Conservation (phyloP, 2,329 filamentous ascomycete genomes). For the Trichophyton rubrum region DNA sequence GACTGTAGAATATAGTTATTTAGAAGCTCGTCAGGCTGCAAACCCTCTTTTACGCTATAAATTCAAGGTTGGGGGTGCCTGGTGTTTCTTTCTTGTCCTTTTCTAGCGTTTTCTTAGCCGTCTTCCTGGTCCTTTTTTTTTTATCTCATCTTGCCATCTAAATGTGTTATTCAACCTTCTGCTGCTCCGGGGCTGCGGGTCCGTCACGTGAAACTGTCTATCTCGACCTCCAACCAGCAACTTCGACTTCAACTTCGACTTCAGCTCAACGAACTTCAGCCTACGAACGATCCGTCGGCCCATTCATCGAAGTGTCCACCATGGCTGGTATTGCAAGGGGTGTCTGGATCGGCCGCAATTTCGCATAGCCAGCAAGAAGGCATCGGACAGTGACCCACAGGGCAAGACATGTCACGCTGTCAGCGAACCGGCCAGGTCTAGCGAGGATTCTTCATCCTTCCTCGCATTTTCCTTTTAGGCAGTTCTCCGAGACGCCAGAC, state of each 20-base stretch:
- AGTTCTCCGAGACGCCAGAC: background rate
- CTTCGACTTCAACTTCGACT: background rate
- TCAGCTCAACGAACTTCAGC: background rate
- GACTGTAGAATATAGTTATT: background rate
- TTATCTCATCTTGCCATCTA: background rate
- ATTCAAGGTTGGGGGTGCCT: background rate
- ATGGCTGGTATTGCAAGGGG: background rate
- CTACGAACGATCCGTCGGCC: background rate
- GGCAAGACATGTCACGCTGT: background rate
- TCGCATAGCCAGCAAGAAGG: background rate
- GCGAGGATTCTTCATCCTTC: conserved; percentile 2
- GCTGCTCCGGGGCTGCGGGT: background rate
- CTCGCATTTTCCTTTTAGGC: conserved; percentile 1
- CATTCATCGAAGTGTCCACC: background rate
- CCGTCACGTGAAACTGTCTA: background rate
- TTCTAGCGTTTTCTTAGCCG: background rate
- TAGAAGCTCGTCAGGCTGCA: background rate
- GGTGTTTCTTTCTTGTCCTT: too few relatives aligned
- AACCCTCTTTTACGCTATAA: background rate
- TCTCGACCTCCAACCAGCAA: background rate
- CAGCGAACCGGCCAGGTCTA: background rate
- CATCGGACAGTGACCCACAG: background rate
- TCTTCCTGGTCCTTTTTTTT: background rate
- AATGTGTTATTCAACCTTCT: background rate
- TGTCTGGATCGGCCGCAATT: background rate